phyloP scores from a whole-genome alignment of 2,329 filamentous ascomycete genomes.

The Botrytis tulipae region DNA sequence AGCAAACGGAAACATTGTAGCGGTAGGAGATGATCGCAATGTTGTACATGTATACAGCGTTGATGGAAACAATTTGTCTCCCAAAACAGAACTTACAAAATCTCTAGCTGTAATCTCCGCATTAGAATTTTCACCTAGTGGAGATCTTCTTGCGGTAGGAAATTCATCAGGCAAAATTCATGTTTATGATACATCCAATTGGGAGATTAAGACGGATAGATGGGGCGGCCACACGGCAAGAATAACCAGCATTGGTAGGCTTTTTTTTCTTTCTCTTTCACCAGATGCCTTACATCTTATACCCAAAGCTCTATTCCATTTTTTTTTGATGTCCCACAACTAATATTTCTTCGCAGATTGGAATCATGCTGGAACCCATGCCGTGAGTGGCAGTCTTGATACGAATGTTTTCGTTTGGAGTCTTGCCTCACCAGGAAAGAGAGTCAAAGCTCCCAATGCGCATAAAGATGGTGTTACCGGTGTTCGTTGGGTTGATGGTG shows the following conservation, averaged over 20 bases:
- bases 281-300: background rate
- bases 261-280: background rate
- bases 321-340: background rate
- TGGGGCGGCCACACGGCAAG: slow-evolving; percentile 72
- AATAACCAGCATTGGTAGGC: slow-evolving; percentile 54
- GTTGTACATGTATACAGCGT: slow-evolving; percentile 71
- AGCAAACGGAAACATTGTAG: slow-evolving; percentile 64
- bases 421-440: slow-evolving; percentile 74
- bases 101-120: slow-evolving; percentile 72
- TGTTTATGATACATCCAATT: slow-evolving; percentile 65
- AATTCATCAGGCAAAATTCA: slow-evolving; percentile 84
- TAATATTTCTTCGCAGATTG: slow-evolving; percentile 50
- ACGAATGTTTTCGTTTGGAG: slow-evolving; percentile 95
- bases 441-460: slow-evolving; percentile 80
- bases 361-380: slow-evolving; percentile 74
- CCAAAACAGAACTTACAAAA: slow-evolving; percentile 52
- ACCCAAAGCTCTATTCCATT: background rate
- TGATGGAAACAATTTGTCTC: slow-evolving; percentile 54
- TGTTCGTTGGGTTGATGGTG: slow-evolving; percentile 72
- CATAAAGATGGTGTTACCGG: slow-evolving; percentile 96
- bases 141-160: slow-evolving; percentile 76
- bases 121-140: slow-evolving; percentile 78
- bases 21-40: slow-evolving; percentile 74
- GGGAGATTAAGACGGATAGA: slow-evolving; percentile 76
- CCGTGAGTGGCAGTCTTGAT: slow-evolving; percentile 82